Evolutionary conservation across 2,329 filamentous ascomycete genomes (phyloP).

Genomic region (Fulvia fulva): DNA sequence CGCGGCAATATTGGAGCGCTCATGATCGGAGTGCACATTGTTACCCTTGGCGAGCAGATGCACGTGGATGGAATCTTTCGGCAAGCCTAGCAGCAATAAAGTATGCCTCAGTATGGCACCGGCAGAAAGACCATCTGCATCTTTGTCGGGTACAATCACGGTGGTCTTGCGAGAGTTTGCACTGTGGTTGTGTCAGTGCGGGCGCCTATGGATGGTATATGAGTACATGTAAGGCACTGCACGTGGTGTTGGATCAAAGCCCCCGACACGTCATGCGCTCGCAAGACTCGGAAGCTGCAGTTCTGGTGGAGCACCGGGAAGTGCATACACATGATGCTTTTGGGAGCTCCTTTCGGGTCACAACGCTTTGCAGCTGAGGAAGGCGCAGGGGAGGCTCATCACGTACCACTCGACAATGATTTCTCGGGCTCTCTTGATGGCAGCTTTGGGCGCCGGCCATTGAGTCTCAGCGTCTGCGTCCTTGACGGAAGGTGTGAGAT

Average conservation of each 20-base stretch:
- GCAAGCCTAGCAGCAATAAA: conserved; percentile 55
- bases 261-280: too few species aligned
- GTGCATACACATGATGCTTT: neutral
- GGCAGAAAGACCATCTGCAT: conserved; percentile 63
- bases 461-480: conserved; percentile 48
- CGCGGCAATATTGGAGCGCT: conserved; percentile 50
- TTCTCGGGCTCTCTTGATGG: conserved; percentile 53
- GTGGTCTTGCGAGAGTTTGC: conserved; percentile 49
- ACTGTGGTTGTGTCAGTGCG: conserved; percentile 37
- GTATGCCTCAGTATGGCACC: conserved; percentile 61
- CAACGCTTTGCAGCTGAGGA: too few species aligned
- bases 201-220: neutral
- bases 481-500: conserved; percentile 39
- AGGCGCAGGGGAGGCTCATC: too few species aligned
- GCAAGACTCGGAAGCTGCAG: too few species aligned
- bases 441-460: conserved; percentile 58
- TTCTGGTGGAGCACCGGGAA: too few species aligned
- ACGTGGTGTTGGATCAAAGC: too few species aligned
- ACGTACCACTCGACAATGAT: conserved; percentile 58
- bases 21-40: conserved; percentile 54
- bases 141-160: conserved; percentile 65
- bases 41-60: conserved; percentile 59
- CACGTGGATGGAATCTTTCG: conserved; percentile 50
- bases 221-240: too few species aligned
- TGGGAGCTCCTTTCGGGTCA: too few species aligned